Percentiles rank a stretch among this genome's conserved stretches.
Evolutionary conservation across 1,284 basidiomycete genomes (phyloP).

Genomic region (Binderoboletus segoi): DNA sequence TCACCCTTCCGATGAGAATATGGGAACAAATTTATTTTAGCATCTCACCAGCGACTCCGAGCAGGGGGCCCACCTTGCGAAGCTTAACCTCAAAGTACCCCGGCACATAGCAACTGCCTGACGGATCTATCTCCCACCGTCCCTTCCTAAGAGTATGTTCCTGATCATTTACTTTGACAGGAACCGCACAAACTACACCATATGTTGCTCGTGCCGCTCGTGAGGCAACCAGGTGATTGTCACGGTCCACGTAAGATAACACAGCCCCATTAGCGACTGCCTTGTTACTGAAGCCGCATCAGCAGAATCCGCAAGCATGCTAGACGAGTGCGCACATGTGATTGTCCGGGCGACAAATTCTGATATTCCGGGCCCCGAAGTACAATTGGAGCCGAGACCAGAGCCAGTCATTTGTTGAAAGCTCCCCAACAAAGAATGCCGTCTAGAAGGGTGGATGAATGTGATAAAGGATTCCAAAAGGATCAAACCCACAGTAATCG

Average conservation of each 20-base stretch:
- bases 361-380: conserved; percentile 26
- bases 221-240: conserved; percentile 41
- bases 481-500: conserved; percentile 35
- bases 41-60: too few species aligned
- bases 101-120: conserved; percentile 7
- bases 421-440: conserved; percentile 42
- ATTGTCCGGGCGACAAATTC: conserved; percentile 35
- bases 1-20: too few species aligned
- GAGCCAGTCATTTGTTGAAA: conserved; percentile 48
- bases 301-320: neutral
- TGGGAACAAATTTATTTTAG: too few species aligned
- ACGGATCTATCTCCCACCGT: conserved; percentile 6
- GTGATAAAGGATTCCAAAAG: too few species aligned
- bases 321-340: conserved; percentile 10
- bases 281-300: conserved; percentile 46
- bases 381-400: conserved; percentile 36
- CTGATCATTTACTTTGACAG: neutral
- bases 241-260: conserved; percentile 45
- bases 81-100: conserved; percentile 6
- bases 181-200: conserved; percentile 5
- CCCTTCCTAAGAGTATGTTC: conserved; percentile 5
- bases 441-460: too few species aligned
- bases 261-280: conserved; percentile 55
- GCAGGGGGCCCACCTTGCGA: neutral
- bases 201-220: conserved; percentile 45